Evolutionary conservation across 768 basidiomycete species (phyloP), one percentile per base, ranked within the genome.

Genomic region (Gelatoporia subvermispora): DNA sequence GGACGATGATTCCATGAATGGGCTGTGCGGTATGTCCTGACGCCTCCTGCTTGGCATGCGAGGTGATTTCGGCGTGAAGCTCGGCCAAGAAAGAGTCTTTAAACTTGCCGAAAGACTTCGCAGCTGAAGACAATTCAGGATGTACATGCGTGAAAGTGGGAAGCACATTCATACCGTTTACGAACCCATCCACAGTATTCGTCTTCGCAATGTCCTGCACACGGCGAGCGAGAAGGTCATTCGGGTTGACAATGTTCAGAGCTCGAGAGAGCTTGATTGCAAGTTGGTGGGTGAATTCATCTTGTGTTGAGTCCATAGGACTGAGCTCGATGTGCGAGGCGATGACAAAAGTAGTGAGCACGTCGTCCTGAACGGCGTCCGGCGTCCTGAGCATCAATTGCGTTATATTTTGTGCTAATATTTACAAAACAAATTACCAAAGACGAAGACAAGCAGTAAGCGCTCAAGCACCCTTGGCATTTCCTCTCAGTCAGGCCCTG

Each of bases 51-150:
- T 81, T 75, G 49, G 71, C 73, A 71, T 88, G 86, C 53, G 79
- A 78, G 62, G 82, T 69, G 53, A 92, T 87, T 64, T 93, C 86
- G 60, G 77, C 73, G 70, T 92, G 88, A 8, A 94, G 67, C 54
- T 91, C 87, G 36, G 78, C 71, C 45, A 94, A 72, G 60, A 89
- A 88, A 31, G 82, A 79, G 60, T 82, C 79, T 61, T 84, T 76
- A 62, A 94, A 93, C 73, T 88, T 88, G 64, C 90, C 92, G 70
- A 96, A 94, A 25, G 84, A 71, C 53, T 74, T 78, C 28, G 87
- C 85, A 56, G 90, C 89, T 84, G 56, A 1, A 17, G 9, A 36
- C 43, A 20, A 21, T 16, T 22, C 35, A 31, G 9, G 17, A n/a
- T 11, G 23, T 13, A 16, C 20, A 42, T 4, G 8, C 13, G 9